Evolutionary conservation across 2,329 filamentous ascomycete genomes (phyloP).

Genomic region (Myriosclerotinia scirpicola): DNA sequence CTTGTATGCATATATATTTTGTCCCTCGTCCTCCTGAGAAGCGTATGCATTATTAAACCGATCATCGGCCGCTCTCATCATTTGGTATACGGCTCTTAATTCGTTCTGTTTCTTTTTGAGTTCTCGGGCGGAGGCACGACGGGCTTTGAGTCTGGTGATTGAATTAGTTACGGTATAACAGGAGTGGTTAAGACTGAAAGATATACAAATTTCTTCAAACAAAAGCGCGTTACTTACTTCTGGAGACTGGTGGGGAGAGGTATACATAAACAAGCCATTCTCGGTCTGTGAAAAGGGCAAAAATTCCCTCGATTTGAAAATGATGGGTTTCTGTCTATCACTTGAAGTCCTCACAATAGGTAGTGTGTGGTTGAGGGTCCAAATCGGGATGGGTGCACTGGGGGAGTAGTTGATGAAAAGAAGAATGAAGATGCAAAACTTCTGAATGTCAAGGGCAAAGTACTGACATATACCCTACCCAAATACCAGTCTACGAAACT

Average conservation of each 20-base stretch:
- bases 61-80: constrained; percentile 12
- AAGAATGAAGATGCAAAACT: background rate
- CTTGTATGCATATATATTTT: background rate
- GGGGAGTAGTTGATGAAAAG: background rate
- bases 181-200: background rate
- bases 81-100: background rate
- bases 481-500: background rate
- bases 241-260: background rate
- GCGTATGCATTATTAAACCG: background rate
- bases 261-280: constrained; percentile 2
- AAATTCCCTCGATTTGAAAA: background rate
- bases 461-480: background rate
- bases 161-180: background rate
- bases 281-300: background rate
- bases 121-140: constrained; percentile 10
- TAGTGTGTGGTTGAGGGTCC: background rate
- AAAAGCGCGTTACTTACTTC: background rate
- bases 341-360: background rate
- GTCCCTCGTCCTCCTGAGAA: background rate
- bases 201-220: background rate
- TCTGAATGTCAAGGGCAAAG: background rate
- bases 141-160: background rate
- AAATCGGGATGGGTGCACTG: background rate
- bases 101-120: constrained; percentile 6
- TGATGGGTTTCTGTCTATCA: no score